phyloP scores from a whole-genome alignment of 192 early-diverging fungal species.

The Coemansia sp. region DNA sequence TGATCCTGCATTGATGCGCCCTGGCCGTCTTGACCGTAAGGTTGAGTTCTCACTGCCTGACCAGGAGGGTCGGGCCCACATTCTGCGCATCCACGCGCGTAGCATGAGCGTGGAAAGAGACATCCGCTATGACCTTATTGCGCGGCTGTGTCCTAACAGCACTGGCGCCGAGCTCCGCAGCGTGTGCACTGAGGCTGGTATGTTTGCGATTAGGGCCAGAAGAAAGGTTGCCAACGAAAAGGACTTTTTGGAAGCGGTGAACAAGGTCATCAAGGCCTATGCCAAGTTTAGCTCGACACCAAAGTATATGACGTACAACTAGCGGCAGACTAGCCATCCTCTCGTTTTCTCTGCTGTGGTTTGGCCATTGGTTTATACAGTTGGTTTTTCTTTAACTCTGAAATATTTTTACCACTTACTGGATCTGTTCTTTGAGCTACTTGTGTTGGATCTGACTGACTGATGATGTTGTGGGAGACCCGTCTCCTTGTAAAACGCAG shows the following conservation, averaged over 20 bases:
- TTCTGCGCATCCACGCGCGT: constrained; percentile 97
- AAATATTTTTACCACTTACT: neutral
- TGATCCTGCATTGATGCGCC: constrained; percentile 95
- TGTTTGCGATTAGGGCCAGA: constrained; percentile 98
- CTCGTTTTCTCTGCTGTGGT: constrained; percentile 8
- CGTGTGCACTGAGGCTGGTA: constrained; percentile 99
- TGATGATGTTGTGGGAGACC: too few relatives aligned
- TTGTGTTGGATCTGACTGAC: neutral
- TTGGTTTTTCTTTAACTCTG: neutral
- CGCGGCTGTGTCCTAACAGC: constrained; percentile 96
- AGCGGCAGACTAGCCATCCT: neutral
- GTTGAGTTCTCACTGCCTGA: constrained; percentile 98
- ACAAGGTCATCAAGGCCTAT: constrained; percentile 99
- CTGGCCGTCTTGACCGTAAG: constrained; percentile 97
- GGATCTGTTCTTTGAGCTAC: neutral
- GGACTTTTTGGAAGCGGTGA: constrained; percentile 98
- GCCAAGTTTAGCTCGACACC: constrained; percentile 98
- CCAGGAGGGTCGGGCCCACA: constrained; percentile 92
- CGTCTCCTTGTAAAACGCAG: too few relatives aligned
- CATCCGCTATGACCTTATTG: constrained; percentile 98
- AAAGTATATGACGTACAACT: constrained; percentile 86
- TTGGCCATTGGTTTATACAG: constrained; percentile 6
- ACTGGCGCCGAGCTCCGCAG: constrained; percentile 97
- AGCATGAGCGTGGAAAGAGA: constrained; percentile 99
- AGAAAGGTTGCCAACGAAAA: constrained; percentile 99